Evolutionary conservation across 2,329 filamentous ascomycete genomes (phyloP), one percentile per base, ranked within the genome.

Genomic region (Fusarium sp.): DNA sequence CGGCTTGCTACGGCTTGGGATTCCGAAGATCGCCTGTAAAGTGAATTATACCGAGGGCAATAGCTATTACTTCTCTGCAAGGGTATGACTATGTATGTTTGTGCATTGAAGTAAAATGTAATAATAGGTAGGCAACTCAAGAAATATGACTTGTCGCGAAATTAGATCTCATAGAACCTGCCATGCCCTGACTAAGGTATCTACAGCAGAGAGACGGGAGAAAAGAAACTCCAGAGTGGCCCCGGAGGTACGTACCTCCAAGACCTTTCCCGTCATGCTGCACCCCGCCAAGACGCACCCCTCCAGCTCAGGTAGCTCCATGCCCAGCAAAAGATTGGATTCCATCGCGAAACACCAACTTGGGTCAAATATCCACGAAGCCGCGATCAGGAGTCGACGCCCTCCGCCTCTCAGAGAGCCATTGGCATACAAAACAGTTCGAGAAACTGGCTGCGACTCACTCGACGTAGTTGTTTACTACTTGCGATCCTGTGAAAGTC

Each of bases 251-350:
- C 53, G 23, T 63, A 49, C 42, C 46, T 39, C 13, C 23, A 32
- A 29, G 25, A 6, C 8, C 3, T 8, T 6, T 31, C 42, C 23
- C 23, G 38, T 35, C 10, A 10, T 9, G 25, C 7, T 44, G 56
- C 56, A 66, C 60, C 63, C 63, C 60, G 60, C 63, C 61, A 51
- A 56, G 50, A 21, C 43, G 35, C 56, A 66, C 63, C 63, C 63
- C 63, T 67, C 63, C 60, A 67, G 63, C 63, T 66, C 13, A 42
- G 15, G 36, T 53, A 65, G 61, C 61, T 61, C 35, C 47, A 52
- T 42, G 35, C 8, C 27, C 42, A 21, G 33, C 32, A 46, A 64
- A 51, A 57, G 50, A 43, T 58, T 57, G 56, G 46, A 33, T 33
- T 25, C 14, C 19, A 29, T 54, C 49, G 23, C 54, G 47, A 49